phyloP scores from a whole-genome alignment of 2,329 filamentous ascomycete genomes.

The Chaetomiaceae sp. region DNA sequence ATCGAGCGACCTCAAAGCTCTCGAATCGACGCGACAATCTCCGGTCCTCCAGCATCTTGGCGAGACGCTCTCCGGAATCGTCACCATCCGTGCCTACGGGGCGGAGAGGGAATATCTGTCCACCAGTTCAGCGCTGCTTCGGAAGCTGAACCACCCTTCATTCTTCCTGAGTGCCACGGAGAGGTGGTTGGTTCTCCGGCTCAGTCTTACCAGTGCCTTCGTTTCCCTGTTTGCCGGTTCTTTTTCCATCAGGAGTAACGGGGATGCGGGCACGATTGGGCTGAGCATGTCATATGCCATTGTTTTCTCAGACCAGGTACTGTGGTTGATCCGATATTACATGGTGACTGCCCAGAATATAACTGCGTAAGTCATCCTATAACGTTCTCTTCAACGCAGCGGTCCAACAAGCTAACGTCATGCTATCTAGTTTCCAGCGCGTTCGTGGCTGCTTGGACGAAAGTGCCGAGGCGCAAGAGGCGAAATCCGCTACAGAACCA shows the following conservation, averaged over 20 bases:
- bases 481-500: constrained; percentile 8
- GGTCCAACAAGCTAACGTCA: constrained; percentile 9
- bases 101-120: constrained; percentile 8
- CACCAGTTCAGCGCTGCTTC: constrained; percentile 11
- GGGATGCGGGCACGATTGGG: constrained; percentile 10
- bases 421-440: constrained; percentile 9
- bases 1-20: constrained; percentile 19
- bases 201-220: constrained; percentile 15
- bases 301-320: constrained; percentile 13
- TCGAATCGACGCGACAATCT: constrained; percentile 18
- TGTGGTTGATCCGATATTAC: constrained; percentile 15
- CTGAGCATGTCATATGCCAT: constrained; percentile 15
- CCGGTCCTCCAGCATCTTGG: constrained; percentile 21
- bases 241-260: constrained; percentile 13
- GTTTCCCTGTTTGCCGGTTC: constrained; percentile 12
- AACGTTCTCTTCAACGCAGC: constrained; percentile 5
- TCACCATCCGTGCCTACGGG: constrained; percentile 22
- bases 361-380: constrained; percentile 12
- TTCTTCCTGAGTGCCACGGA: constrained; percentile 17
- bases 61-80: constrained; percentile 20
- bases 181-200: constrained; percentile 19
- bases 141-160: constrained; percentile 15
- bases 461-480: constrained; percentile 11
- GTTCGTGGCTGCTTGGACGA: constrained; percentile 13
- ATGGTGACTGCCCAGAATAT: constrained; percentile 14